phyloP scores from a whole-genome alignment of 2,329 filamentous ascomycete species.

The Aspergillus quadricinctus region DNA sequence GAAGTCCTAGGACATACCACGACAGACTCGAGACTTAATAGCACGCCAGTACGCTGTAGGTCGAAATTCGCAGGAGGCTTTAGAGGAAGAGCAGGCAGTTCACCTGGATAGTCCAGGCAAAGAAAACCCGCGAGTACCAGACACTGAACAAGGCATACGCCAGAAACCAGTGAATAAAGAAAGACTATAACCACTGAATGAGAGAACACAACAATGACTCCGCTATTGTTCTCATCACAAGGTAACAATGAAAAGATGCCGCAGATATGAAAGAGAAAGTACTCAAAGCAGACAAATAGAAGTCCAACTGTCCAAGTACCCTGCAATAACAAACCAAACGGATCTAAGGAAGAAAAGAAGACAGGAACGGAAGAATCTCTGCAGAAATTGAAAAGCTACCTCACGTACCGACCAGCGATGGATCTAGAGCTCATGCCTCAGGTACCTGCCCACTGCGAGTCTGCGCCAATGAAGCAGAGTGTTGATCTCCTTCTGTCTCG shows the following conservation, averaged over 20 bases:
- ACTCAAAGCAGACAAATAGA: not conserved
- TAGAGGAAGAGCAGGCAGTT: not conserved
- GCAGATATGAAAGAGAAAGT: not conserved
- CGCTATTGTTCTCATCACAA: not conserved
- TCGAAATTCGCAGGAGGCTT: not conserved
- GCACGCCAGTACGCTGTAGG: not conserved
- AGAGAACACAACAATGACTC: not conserved
- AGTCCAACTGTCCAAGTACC: not conserved
- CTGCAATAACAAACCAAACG: not conserved
- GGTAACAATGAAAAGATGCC: not conserved
- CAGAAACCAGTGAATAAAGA: not conserved
- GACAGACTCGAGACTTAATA: not conserved
- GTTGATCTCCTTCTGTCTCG: not conserved
- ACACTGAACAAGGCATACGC: not conserved
- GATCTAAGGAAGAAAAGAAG: constrained; percentile 1
- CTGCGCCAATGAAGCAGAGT: not conserved
- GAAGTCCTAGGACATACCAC: not conserved
- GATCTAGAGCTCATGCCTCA: not conserved
- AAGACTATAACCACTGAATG: not conserved
- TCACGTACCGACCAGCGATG: not conserved
- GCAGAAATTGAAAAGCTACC: not conserved
- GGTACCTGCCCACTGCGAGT: not conserved
- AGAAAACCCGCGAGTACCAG: not conserved
- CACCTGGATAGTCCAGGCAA: not conserved
- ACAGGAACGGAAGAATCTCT: not conserved